phyloP scores from a whole-genome alignment of 495 filamentous ascomycete genomes.

The Penicillium robsamsonii region DNA sequence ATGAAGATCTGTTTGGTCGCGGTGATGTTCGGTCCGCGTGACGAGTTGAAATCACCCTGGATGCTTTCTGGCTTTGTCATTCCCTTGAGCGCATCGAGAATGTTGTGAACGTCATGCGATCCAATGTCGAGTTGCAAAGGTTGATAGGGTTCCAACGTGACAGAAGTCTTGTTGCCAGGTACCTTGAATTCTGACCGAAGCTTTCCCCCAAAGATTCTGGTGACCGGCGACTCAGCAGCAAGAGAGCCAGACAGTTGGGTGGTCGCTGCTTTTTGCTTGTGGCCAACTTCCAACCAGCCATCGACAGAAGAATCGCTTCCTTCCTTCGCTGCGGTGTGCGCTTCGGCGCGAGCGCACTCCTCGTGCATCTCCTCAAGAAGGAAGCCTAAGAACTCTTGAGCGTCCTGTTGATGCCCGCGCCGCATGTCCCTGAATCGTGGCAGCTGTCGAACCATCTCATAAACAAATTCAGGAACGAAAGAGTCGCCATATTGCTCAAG shows the following conservation, averaged over 20 bases:
- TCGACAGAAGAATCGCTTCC: slow-evolving; percentile 41
- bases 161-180: slow-evolving; percentile 81
- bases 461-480: slow-evolving; percentile 93
- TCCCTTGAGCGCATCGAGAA: slow-evolving; percentile 84
- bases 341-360: slow-evolving; percentile 79
- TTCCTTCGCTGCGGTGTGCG: slow-evolving; percentile 44
- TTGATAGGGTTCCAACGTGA: slow-evolving; percentile 91
- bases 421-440: slow-evolving; percentile 90
- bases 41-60: slow-evolving; percentile 82
- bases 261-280: slow-evolving; percentile 80
- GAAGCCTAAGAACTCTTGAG: slow-evolving; percentile 95
- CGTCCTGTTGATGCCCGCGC: slow-evolving; percentile 95
- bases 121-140: slow-evolving; percentile 94
- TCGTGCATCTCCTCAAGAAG: slow-evolving; percentile 90
- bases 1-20: slow-evolving; percentile 95
- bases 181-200: slow-evolving; percentile 86
- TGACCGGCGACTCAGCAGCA: slow-evolving; percentile 75
- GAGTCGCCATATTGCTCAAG: slow-evolving; percentile 88
- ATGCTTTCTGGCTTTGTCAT: slow-evolving; percentile 80
- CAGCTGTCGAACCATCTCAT: slow-evolving; percentile 82
- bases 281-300: slow-evolving; percentile 93
- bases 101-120: slow-evolving; percentile 77
- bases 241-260: slow-evolving; percentile 84
- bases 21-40: slow-evolving; percentile 69
- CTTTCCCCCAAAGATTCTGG: slow-evolving; percentile 91